phyloP scores from a whole-genome alignment of 768 basidiomycete genomes.

The Coprinopsis cinerea region DNA sequence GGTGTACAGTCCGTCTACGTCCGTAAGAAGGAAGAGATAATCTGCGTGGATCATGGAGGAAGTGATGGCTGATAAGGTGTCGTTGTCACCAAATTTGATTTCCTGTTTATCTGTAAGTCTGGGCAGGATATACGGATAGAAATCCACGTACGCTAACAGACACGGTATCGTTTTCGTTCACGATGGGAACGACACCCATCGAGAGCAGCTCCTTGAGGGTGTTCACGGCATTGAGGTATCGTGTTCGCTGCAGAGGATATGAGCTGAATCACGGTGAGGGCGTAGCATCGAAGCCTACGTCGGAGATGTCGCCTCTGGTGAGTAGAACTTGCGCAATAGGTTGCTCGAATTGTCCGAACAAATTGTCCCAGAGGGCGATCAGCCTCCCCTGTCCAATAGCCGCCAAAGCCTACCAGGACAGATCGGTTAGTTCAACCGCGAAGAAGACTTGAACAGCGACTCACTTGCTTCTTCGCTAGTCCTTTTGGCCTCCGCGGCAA shows the following conservation, averaged over 20 bases:
- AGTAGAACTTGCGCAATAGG: slow-evolving; percentile 94
- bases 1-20: slow-evolving; percentile 94
- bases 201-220: slow-evolving; percentile 87
- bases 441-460: slow-evolving; percentile 17
- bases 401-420: slow-evolving; percentile 67
- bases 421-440: neutral
- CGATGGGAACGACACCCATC: slow-evolving; percentile 96
- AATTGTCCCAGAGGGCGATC: slow-evolving; percentile 95
- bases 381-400: slow-evolving; percentile 96
- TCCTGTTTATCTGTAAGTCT: slow-evolving; percentile 53
- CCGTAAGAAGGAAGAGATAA: slow-evolving; percentile 93
- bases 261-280: slow-evolving; percentile 4
- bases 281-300: slow-evolving; percentile 46
- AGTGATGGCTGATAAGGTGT: slow-evolving; percentile 95
- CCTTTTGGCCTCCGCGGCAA: slow-evolving; percentile 74
- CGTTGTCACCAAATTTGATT: slow-evolving; percentile 99
- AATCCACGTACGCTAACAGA: slow-evolving; percentile 80
- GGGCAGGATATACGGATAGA: neutral
- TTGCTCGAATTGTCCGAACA: slow-evolving; percentile 90
- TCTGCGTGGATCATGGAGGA: slow-evolving; percentile 98
- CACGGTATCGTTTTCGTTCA: slow-evolving; percentile 98
- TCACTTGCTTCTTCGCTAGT: slow-evolving; percentile 86
- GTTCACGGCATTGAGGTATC: slow-evolving; percentile 95
- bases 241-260: slow-evolving; percentile 59
- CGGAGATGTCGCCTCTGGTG: slow-evolving; percentile 94